A percentile compares a stretch with the other conserved stretches of the same genome.
phyloP scores from a whole-genome alignment of 2,329 filamentous ascomycete genomes.

The Sporothrix brasiliensis region DNA sequence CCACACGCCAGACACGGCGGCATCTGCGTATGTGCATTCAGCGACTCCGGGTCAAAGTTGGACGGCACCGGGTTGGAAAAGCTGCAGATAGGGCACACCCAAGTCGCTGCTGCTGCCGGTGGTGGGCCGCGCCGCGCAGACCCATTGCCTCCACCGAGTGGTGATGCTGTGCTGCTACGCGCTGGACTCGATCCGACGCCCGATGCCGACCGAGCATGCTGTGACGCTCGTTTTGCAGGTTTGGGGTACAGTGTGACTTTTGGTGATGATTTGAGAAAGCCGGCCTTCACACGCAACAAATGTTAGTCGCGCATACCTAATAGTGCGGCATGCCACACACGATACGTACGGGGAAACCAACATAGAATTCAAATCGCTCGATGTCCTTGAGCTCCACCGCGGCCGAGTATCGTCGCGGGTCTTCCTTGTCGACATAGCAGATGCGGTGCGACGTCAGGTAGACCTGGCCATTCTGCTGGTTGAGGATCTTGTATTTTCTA shows the following conservation, averaged over 20 bases:
- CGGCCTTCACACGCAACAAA: slow-evolving; percentile 58
- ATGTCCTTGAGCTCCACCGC: slow-evolving; percentile 88
- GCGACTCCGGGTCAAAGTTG: slow-evolving; percentile 86
- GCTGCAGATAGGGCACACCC: slow-evolving; percentile 95
- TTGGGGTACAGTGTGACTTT: slow-evolving; percentile 92
- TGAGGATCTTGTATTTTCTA: slow-evolving; percentile 92
- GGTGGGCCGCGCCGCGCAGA: slow-evolving; percentile 49
- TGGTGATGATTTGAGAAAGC: slow-evolving; percentile 91
- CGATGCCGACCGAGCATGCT: slow-evolving; percentile 56
- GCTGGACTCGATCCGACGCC: slow-evolving; percentile 52
- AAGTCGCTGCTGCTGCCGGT: slow-evolving; percentile 69
- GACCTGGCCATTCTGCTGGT: slow-evolving; percentile 93
- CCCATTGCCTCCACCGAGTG: slow-evolving; percentile 50
- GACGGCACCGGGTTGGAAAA: slow-evolving; percentile 91
- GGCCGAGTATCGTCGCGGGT: slow-evolving; percentile 82
- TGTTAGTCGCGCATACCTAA: not conserved
- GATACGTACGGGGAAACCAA: slow-evolving; percentile 45
- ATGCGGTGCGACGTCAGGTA: slow-evolving; percentile 94
- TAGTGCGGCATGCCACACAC: not conserved
- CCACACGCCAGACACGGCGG: slow-evolving; percentile 91
- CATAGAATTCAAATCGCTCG: slow-evolving; percentile 87
- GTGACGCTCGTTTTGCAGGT: slow-evolving; percentile 65
- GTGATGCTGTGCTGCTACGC: slow-evolving; percentile 52
- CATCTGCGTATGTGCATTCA: slow-evolving; percentile 75
- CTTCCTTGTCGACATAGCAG: slow-evolving; percentile 89